Evolutionary conservation across 2,329 filamentous ascomycete species (phyloP), one percentile per base, ranked within the genome.

Genomic region (Alternaria consortialis): DNA sequence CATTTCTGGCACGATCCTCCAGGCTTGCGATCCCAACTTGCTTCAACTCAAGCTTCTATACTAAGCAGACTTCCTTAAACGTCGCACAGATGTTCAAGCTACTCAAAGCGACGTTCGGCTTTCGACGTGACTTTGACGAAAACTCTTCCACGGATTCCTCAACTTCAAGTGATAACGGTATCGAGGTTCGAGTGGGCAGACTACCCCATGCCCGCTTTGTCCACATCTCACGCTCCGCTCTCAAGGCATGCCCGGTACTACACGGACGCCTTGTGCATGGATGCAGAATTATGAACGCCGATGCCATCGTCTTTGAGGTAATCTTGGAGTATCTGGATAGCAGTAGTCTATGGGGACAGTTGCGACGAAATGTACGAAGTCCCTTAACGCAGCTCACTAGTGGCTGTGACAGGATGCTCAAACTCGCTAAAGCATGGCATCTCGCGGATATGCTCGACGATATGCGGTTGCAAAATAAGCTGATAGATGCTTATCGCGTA

Each of bases 361-460:
- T 60, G 37, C 53, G 52, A 34, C 42, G 9, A 17, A 36, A 32
- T 8, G 12, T 20, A 34, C 39, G 15, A 11, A 50, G 59, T 37
- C 56, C 48, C 13, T 39, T 65, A 39, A 32, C 51, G 2, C 40
- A 62, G n/a, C 53, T 71, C 5, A 37, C 47, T 15, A 34, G 53
- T 20, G 31, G 52, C 17, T 20, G 50, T 13, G 36, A 64, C 8
- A 34, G 42, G 32, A 46, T 69, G 39, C 53, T 64, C 17, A 60
- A 56, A 11, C 60, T 71, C 20, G 64, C 56, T 1, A 65, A 69
- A 31, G 61, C 58, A 13, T 70, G 67, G 63, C 58, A 64, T 31
- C 27, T 69, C 2, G 56, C 52, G 5, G 48, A 65, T 8, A 63
- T 60, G 53, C 52, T 71, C 23, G 42, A 54, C 2, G 47, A 65